A percentile compares a stretch with the other conserved stretches of the same genome.
phyloP scores from a whole-genome alignment of 257 asterid species.

The Solanum peruvianum region DNA sequence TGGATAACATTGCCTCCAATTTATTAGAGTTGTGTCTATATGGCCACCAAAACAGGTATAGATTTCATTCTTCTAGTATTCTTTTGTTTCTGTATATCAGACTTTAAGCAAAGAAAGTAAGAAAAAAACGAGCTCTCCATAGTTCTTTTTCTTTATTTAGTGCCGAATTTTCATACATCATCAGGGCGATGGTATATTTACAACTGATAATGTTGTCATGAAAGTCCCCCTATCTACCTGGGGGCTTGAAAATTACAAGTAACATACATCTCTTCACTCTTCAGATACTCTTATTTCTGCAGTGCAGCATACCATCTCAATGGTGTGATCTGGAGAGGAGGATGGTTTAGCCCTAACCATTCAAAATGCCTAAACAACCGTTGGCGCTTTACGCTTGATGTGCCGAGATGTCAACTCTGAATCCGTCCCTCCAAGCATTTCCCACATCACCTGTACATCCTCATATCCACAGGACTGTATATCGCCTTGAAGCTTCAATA shows the following conservation, averaged over 20 bases:
- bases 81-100: background rate
- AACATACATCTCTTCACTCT: background rate
- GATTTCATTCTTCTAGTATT: background rate
- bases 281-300: background rate
- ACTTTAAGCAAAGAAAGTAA: background rate
- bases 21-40: background rate
- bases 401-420: slow-evolving; percentile 30
- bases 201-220: background rate
- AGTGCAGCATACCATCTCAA: background rate
- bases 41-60: background rate
- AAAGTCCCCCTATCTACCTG: background rate
- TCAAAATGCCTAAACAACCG: slow-evolving; percentile 40
- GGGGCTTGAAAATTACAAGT: background rate
- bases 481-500: slow-evolving; percentile 77
- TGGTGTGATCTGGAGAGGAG: slow-evolving; percentile 22
- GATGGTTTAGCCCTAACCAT: slow-evolving; percentile 21
- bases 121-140: background rate
- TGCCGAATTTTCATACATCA: background rate
- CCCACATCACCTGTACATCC: slow-evolving; percentile 97
- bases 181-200: background rate
- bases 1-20: background rate
- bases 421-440: slow-evolving; percentile 63
- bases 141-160: background rate
- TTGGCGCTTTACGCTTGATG: slow-evolving; percentile 29
- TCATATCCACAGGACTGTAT: slow-evolving; percentile 88